These are phyloP conservation scores for Septoria petroselini DNA, from an alignment of 2,329 filamentous ascomycete species.

Conservation along the genomic window DNA sequence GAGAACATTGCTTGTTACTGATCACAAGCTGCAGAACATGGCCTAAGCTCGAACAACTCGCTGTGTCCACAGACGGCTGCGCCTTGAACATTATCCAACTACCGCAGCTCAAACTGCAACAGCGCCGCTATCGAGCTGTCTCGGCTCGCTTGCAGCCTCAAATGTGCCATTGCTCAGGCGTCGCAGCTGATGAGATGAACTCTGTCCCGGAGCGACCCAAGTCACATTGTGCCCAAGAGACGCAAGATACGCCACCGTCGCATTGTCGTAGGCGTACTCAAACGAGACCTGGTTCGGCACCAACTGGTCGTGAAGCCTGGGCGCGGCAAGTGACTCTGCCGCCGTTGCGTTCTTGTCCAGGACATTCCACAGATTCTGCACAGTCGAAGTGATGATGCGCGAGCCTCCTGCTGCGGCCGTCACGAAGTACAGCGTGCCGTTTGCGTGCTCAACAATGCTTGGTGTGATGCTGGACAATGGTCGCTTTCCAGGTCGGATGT, in stretches of 20 bases:
- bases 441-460: constrained; percentile 67
- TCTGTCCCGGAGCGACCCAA: constrained; percentile 62
- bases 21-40: too few relatives aligned
- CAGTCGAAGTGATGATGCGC: constrained; percentile 74
- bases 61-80: too few relatives aligned
- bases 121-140: constrained; percentile 69
- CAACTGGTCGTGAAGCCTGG: constrained; percentile 78
- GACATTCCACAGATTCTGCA: constrained; percentile 70
- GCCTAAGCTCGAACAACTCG: too few relatives aligned
- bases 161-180: constrained; percentile 64
- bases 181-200: constrained; percentile 68
- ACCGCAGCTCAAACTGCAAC: constrained; percentile 42
- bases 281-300: constrained; percentile 66
- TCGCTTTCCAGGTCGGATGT: constrained; percentile 73
- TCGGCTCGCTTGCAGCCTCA: constrained; percentile 73
- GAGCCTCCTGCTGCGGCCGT: constrained; percentile 77
- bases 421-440: constrained; percentile 63
- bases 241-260: constrained; percentile 61
- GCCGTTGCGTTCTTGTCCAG: constrained; percentile 64
- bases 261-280: constrained; percentile 66
- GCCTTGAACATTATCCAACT: too few relatives aligned
- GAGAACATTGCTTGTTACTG: too few relatives aligned
- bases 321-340: constrained; percentile 60
- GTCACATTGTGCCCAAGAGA: constrained; percentile 67
- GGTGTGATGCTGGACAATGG: constrained; percentile 81